Conservation (phyloP, 306 rosid species). For the Ochetophila trinervis region DNA sequence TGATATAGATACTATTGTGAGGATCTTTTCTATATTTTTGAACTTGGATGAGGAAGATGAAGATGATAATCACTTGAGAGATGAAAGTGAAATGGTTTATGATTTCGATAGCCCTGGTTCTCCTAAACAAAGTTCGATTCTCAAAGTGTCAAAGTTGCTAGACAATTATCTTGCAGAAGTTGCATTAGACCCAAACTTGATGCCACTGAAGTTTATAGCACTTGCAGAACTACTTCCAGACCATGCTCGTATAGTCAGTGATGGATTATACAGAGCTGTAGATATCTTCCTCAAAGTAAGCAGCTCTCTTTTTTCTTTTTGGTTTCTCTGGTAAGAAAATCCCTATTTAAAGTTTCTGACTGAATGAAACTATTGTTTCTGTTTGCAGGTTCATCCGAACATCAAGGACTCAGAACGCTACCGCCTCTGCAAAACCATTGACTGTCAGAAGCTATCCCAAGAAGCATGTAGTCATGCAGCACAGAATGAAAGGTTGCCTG, state of each 20-base stretch:
- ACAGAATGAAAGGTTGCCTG: conserved; percentile 90
- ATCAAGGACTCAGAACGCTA: conserved; percentile 83
- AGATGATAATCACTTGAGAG: conserved; percentile 57
- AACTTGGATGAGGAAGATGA: conserved; percentile 92
- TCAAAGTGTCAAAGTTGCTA: conserved; percentile 82
- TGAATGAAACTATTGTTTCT: conserved; percentile 9
- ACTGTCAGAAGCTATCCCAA: conserved; percentile 84
- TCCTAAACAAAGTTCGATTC: conserved; percentile 89
- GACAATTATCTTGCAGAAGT: conserved; percentile 89
- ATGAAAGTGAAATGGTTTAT: conserved; percentile 80
- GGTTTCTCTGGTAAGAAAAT: neutral
- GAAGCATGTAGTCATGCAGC: conserved; percentile 99
- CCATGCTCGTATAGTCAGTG: conserved; percentile 83
- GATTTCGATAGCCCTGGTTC: conserved; percentile 93
- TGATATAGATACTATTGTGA: conserved; percentile 73
- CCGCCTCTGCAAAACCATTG: conserved; percentile 87
- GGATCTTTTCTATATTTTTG: conserved; percentile 79
- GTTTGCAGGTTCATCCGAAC: conserved; percentile 79
- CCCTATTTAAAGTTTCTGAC: neutral
- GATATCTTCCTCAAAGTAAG: conserved; percentile 94
- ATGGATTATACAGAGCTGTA: conserved; percentile 83
- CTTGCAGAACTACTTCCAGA: conserved; percentile 90
- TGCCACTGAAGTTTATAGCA: conserved; percentile 72
- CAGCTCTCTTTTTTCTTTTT: conserved; percentile 15
- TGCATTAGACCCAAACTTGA: conserved; percentile 76